These are phyloP conservation scores for Albophoma yamanashiensis DNA, from an alignment of 2,329 filamentous ascomycete species.

Conservation along the genomic window DNA sequence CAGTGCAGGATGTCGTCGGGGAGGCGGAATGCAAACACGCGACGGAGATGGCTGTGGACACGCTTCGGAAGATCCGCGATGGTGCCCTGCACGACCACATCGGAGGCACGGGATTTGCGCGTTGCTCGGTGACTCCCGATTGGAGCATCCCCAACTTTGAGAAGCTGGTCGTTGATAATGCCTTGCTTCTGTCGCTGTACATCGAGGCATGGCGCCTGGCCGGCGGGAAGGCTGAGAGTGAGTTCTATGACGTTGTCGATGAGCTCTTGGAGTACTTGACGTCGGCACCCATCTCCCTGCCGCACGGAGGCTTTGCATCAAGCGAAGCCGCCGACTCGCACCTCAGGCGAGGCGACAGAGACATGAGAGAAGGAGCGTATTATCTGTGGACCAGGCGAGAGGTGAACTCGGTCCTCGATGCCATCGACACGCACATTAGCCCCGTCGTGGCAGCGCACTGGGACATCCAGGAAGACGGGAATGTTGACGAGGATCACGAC, in stretches of 20 bases:
- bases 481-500: constrained; percentile 73
- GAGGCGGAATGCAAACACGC: constrained; percentile 64
- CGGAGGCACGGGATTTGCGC: constrained; percentile 42
- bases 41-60: constrained; percentile 68
- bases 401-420: constrained; percentile 60
- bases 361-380: constrained; percentile 84
- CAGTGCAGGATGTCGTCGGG: constrained; percentile 82
- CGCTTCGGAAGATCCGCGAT: constrained; percentile 60
- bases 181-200: constrained; percentile 72
- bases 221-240: constrained; percentile 42
- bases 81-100: constrained; percentile 46
- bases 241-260: constrained; percentile 68
- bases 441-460: constrained; percentile 74
- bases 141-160: constrained; percentile 96
- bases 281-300: constrained; percentile 53
- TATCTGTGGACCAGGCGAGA: constrained; percentile 91
- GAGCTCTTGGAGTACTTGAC: constrained; percentile 85
- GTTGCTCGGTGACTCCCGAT: constrained; percentile 83
- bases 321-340: constrained; percentile 86
- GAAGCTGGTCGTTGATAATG: constrained; percentile 92
- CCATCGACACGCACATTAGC: constrained; percentile 43
- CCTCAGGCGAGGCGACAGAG: constrained; percentile 60
- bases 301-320: constrained; percentile 68
- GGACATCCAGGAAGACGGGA: constrained; percentile 74
- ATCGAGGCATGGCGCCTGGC: constrained; percentile 69